These are phyloP conservation scores for Schizochytrium sp. DNA, from an alignment of 108 stramenopile species.

Conservation along the genomic window DNA sequence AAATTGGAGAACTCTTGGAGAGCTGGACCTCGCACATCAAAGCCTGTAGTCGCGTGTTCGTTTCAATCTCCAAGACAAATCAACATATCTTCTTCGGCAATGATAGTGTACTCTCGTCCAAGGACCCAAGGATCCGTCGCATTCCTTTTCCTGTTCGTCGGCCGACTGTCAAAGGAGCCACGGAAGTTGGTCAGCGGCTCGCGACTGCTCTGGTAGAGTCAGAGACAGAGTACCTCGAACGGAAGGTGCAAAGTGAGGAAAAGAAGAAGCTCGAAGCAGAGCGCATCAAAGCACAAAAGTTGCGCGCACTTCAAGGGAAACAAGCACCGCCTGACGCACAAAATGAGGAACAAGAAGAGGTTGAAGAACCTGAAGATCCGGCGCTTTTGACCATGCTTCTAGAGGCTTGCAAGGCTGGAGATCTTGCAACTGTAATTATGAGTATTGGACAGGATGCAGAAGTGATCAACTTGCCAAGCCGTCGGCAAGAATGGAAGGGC, in stretches of 20 bases:
- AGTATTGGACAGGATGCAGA: not conserved
- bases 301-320: not conserved
- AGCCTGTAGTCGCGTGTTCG: slow-evolving; percentile 27
- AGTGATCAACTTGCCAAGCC: not conserved
- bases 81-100: slow-evolving; percentile 51
- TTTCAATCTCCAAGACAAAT: slow-evolving; percentile 50
- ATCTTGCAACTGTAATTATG: not conserved
- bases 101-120: not conserved
- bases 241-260: not conserved
- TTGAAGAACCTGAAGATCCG: slow-evolving; percentile 7
- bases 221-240: not conserved
- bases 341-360: not conserved
- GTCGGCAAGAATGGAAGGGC: not conserved
- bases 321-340: not conserved
- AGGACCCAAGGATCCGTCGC: slow-evolving; percentile 35
- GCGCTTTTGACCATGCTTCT: not conserved
- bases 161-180: slow-evolving; percentile 49
- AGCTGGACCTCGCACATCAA: slow-evolving; percentile 22
- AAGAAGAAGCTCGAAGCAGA: not conserved
- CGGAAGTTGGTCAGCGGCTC: not conserved
- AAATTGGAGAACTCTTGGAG: slow-evolving; percentile 34
- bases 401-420: slow-evolving; percentile 43
- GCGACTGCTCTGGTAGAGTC: slow-evolving; percentile 17
- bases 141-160: slow-evolving; percentile 38
- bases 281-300: not conserved